Percentiles rank a stretch among this genome's conserved stretches.
Conservation (phyloP, 106 monocot species). For the Posidonia australis region DNA sequence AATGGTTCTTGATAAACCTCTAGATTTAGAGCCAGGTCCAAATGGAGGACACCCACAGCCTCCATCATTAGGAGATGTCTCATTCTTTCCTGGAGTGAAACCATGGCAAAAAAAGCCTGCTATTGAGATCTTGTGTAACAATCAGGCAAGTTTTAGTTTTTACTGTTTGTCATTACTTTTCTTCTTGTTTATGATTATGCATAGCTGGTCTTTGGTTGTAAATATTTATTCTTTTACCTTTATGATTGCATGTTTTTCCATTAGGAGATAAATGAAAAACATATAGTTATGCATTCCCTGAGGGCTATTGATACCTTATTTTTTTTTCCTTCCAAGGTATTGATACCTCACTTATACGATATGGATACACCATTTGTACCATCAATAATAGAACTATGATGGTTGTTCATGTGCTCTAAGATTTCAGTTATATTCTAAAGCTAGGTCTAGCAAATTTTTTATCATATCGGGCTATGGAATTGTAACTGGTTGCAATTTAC, state of each 20-base stretch:
- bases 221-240: background rate
- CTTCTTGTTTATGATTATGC: background rate
- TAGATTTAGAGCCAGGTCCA: constrained; percentile 25
- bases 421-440: too few species aligned
- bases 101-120: constrained; percentile 50
- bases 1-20: constrained; percentile 44
- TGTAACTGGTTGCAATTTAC: background rate
- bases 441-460: too few species aligned
- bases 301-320: too few species aligned
- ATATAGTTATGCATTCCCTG: too few species aligned
- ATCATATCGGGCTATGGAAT: too few species aligned
- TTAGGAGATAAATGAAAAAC: too few species aligned
- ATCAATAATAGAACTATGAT: too few species aligned
- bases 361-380: too few species aligned
- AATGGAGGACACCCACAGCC: constrained; percentile 28
- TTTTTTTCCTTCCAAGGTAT: too few species aligned
- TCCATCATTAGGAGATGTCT: constrained; percentile 22
- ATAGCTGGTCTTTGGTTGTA: background rate
- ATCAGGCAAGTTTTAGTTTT: constrained; percentile 61
- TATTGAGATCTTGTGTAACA: constrained; percentile 68
- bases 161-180: background rate
- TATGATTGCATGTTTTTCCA: too few species aligned
- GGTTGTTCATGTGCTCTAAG: too few species aligned
- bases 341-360: too few species aligned
- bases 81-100: constrained; percentile 35